Base-by-base conservation (phyloP, 2,329 filamentous ascomycete species). In the Alternaria infectoria region DNA sequence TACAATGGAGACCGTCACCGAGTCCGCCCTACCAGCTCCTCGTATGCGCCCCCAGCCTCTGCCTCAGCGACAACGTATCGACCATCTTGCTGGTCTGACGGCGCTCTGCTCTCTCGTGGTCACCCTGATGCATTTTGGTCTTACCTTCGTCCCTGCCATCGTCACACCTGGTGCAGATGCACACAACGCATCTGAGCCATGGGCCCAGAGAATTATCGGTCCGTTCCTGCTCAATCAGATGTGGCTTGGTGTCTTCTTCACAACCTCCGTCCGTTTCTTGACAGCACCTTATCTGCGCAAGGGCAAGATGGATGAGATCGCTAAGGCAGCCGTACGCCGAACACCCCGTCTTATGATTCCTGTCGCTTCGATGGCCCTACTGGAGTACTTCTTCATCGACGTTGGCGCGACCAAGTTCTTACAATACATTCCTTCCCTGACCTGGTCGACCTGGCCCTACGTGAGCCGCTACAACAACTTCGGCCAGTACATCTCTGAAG, bases 211-310 rank as follows among this genome's bases (percentile, higher is more conserved):
- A 63, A 80, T 81, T 11, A 70, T 84, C 19, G 80, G 79, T 0
- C 79, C 82, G 1, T 84, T 81, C 64, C 68, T 84, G 11, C 77
- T 84, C 36, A 83, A 84, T 30, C 81, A 81, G 45, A 77, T 84
- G 60, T 84, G 82, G 80, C 81, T 85, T 12, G 83, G 83, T 19
- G 81, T 82, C 23, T 85, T 85, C 73, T 82, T 85, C 70, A 82
- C 82, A 9, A 85, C 81, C 8, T 83, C 83, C 0, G 82, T 81
- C 43, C 81, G 83, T 50, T 85, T 85, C 69, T 62, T 85, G 28
- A 77, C 79, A 12, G 72, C 79, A 2, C 76, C 76, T 43, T 85
- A 83, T 55, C 75, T 85, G 9, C 77, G 74, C 49, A 80, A 76
- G 5, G 83, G 82, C 17, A 80, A 83, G 32, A 70, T 85, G 13